Conservation (phyloP, 2,329 filamentous ascomycete species). For the Cladorrhinum sp. region DNA sequence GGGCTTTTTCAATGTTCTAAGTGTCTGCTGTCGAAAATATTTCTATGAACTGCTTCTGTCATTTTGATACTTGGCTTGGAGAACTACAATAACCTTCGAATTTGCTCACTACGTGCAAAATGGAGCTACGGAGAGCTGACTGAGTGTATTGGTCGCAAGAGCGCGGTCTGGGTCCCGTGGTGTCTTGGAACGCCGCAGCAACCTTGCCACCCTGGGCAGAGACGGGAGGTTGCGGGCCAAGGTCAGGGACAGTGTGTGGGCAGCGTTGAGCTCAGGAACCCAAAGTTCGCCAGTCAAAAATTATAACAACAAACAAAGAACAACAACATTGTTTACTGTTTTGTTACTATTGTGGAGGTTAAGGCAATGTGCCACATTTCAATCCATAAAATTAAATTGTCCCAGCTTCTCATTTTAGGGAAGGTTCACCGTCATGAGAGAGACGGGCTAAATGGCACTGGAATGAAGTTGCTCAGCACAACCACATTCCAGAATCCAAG, state of each 20-base stretch:
- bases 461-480: constrained; percentile 27
- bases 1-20: not conserved
- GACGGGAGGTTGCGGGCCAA: not conserved
- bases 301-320: too few relatives aligned
- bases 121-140: too few relatives aligned
- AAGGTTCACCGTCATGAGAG: not conserved
- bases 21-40: not conserved
- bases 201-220: not conserved
- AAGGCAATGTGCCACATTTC: not conserved
- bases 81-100: too few relatives aligned
- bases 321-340: too few relatives aligned
- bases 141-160: not conserved
- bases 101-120: too few relatives aligned
- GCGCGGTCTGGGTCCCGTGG: not conserved
- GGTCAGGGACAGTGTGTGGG: too few relatives aligned
- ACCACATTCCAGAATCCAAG: constrained; percentile 23
- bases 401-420: not conserved
- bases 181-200: not conserved
- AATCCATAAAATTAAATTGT: not conserved
- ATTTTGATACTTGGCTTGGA: not conserved
- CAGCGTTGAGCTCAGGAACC: too few relatives aligned
- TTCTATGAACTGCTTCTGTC: not conserved
- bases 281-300: too few relatives aligned
- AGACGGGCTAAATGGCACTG: not conserved
- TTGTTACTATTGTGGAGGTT: too few relatives aligned